A percentile compares a stretch with the other conserved stretches of the same genome.
phyloP scores from a whole-genome alignment of 2,329 filamentous ascomycete genomes.

The Talaromyces sp. region DNA sequence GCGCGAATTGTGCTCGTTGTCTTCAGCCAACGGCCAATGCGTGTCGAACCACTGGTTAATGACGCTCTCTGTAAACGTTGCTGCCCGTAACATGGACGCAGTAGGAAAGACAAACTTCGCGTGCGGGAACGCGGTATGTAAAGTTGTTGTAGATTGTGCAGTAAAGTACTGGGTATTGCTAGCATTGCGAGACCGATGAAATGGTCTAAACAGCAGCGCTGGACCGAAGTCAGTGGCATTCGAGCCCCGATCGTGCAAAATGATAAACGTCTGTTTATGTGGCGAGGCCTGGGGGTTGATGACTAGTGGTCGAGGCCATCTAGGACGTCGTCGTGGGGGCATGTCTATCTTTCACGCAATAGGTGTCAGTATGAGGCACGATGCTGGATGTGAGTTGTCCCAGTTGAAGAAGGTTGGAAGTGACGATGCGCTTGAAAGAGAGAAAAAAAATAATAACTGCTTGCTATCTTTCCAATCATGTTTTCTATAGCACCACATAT shows the following conservation, averaged over 20 bases:
- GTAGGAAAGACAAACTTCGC: constrained; percentile 55
- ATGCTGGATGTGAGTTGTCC: background rate
- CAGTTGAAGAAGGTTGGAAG: background rate
- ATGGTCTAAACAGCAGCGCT: constrained; percentile 37
- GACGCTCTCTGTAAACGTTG: constrained; percentile 39
- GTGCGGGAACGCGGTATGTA: constrained; percentile 41
- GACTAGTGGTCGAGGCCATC: constrained; percentile 17
- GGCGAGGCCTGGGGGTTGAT: constrained; percentile 14
- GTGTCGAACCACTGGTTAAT: constrained; percentile 52
- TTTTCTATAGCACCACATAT: background rate
- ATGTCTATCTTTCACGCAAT: background rate
- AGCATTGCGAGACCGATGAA: constrained; percentile 17
- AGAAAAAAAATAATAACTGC: background rate
- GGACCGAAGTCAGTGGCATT: constrained; percentile 43
- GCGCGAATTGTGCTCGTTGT: background rate
- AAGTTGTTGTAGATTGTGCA: constrained; percentile 22
- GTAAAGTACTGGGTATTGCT: background rate
- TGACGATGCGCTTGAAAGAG: background rate
- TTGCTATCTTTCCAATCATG: background rate
- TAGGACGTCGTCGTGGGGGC: background rate
- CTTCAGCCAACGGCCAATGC: constrained; percentile 27
- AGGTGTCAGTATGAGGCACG: background rate
- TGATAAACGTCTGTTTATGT: constrained; percentile 49
- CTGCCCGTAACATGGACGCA: constrained; percentile 44
- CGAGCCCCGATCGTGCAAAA: constrained; percentile 54